These are phyloP conservation scores for Aegle marmelos DNA, from an alignment of 345 rosid species.

Conservation along the genomic window DNA sequence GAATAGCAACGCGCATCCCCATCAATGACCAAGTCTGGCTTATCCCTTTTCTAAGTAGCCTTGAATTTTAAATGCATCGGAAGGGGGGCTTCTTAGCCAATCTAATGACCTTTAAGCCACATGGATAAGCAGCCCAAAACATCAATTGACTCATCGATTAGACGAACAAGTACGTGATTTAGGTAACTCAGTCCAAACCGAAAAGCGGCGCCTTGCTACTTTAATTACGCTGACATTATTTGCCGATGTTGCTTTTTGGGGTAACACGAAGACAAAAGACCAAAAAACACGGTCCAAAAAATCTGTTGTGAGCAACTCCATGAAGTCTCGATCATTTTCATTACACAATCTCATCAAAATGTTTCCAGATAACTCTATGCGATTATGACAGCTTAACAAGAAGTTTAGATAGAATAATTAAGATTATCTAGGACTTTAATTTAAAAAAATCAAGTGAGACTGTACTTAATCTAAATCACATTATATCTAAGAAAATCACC, in stretches of 20 bases:
- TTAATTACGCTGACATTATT: no score
- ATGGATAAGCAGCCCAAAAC: background rate
- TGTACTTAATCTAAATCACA: background rate
- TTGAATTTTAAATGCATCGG: no score
- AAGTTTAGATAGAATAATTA: background rate
- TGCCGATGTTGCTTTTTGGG: background rate
- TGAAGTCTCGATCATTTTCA: background rate
- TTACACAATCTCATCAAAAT: background rate
- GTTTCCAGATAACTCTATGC: background rate
- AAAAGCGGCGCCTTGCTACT: no score
- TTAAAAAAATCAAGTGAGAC: background rate
- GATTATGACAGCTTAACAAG: conserved; percentile 17
- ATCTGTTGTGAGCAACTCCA: conserved; percentile 1
- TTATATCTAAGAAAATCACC: background rate
- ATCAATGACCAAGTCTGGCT: no score
- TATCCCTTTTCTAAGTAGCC: background rate
- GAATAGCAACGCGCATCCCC: no score
- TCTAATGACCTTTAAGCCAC: background rate
- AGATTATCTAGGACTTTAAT: background rate
- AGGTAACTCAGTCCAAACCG: no score
- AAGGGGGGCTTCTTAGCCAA: background rate
- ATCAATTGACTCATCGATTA: background rate
- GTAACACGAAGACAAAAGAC: conserved; percentile 1
- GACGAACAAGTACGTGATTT: no score
- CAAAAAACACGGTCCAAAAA: conserved; percentile 18